These are phyloP conservation scores for Xerocomus brunneocitrinus DNA, from an alignment of 768 basidiomycete species.

Conservation along the genomic window DNA sequence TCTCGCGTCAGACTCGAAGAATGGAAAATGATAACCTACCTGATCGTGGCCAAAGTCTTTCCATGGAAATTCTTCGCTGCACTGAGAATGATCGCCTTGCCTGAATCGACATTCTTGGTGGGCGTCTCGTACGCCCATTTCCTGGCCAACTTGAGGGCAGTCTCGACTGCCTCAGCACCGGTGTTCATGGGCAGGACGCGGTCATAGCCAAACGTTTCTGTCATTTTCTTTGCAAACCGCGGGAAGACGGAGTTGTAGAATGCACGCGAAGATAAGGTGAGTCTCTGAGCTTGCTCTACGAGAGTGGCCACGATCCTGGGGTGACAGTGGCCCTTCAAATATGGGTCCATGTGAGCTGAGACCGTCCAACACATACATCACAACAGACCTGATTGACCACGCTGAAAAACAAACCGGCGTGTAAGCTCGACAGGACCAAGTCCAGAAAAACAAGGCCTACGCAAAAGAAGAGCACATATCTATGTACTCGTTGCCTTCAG, in stretches of 20 bases:
- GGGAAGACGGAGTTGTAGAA: conserved; percentile 95
- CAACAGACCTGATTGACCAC: conserved; percentile 78
- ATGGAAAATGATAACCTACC: conserved; percentile 37
- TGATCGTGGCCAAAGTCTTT: conserved; percentile 83
- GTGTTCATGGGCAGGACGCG: conserved; percentile 99
- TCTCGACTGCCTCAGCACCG: conserved; percentile 97
- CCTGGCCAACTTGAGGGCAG: conserved; percentile 90
- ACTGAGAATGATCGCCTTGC: conserved; percentile 80
- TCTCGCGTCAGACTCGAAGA: neutral
- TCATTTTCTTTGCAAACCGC: conserved; percentile 81
- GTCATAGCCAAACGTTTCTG: conserved; percentile 83
- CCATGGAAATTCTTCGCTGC: conserved; percentile 95
- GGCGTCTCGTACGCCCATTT: conserved; percentile 97
- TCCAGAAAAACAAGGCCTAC: conserved; percentile 43
- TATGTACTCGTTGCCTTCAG: conserved; percentile 92
- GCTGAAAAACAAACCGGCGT: conserved; percentile 34
- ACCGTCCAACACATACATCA: neutral
- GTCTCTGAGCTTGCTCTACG: conserved; percentile 76
- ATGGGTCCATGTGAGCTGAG: conserved; percentile 11
- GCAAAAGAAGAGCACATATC: conserved; percentile 98
- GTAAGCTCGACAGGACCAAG: neutral
- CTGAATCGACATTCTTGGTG: conserved; percentile 46
- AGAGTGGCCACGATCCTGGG: conserved; percentile 81
- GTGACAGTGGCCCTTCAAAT: conserved; percentile 81
- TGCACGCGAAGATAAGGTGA: conserved; percentile 92